Evolutionary conservation across 805 yeast genomes (phyloP), one percentile per base, ranked within the genome.

Genomic region (Aciculoconidium aculeatum): DNA sequence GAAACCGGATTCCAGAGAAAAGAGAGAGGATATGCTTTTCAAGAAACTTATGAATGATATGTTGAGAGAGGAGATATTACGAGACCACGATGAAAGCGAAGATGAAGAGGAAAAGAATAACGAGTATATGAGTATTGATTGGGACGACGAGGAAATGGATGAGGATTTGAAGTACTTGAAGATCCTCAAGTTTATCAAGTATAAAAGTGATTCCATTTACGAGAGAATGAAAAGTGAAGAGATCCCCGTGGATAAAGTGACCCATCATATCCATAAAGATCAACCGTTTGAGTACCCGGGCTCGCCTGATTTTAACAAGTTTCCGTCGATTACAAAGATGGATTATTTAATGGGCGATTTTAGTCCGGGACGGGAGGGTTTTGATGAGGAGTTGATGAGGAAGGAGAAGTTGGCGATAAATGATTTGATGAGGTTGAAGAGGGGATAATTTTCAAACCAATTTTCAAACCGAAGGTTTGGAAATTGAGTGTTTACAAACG

Each of bases 81-180:
- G 42, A 23, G 60, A 55, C 16, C 54, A 44, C 15, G 42, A 48
- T 12, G 43, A 43, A 1, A 40, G 45, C 17, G 48, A 42, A 9
- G 39, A 43, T n/a, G 63, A 52, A 15, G 55, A 50, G 10, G 47
- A 44, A 10, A 14, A 30, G 12, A 24, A 13, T 19, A 30, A 27
- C 11, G 21, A 24, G 5, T 36, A 48, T 10, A 40, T 39, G 11
- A 58, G 48, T n/a, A 61, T 63, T 5, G 70, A 64, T 40, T 64
- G 70, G 70, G 70, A 65, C 35, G 69, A 65, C 34, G 70, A 64
- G 37, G 62, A 61, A 13, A 52, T 64, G 67, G 68, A 63, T 37
- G 70, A 65, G 39, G 70, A 64, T 38, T 54, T 63, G 45, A 65
- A 65, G 36, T 64, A 59, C 32, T 45, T 64, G 34, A 62, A 61